Base-by-base conservation (phyloP, 2,329 filamentous ascomycete species). In the Aspergillus fijiensis region DNA sequence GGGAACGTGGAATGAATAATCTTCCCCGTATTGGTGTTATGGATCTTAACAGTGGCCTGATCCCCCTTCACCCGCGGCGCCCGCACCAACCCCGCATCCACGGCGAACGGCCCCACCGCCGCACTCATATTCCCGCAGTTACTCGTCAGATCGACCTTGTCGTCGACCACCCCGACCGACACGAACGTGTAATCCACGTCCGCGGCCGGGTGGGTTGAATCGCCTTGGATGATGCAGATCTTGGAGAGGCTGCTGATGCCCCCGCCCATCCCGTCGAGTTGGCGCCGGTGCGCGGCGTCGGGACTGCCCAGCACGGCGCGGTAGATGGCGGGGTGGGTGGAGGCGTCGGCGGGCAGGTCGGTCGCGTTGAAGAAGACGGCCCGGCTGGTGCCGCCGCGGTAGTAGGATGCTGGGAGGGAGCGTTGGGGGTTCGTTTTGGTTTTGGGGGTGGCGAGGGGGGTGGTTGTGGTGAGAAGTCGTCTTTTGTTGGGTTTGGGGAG, bases 101-200 rank as follows among this genome's bases (percentile, higher is more conserved):
- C 77, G 2, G 85, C 86, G 68, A 85, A 87, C 0, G 89, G 88
- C 0, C 88, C 89, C 50, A 91, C 82, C 0, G 85, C 82, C 47
- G 84, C 81, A 5, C 81, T 85, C 87, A 92, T 89, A 71, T 91
- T 91, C n/a, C 89, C 89, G 70, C 89, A 91, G 67, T 91, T 92
- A 25, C 88, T 86, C 0, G 86, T 85, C 67, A 85, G 82, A 67
- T 91, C 89, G 2, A 92, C 80, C 33, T 78, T 75, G 4, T 78
- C 77, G 65, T 87, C 81, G 55, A 83, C 82, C 57, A 91, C 83
- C 2, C 88, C 88, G 6, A 91, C 78, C 45, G 87, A 85, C 1
- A 88, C 84, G 70, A 92, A 92, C 0, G 88, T 92, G 69, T 88
- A 91, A 60, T 90, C 85, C 12, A 91, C 79, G 63, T 90, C 84